Conservation (phyloP, 2,329 filamentous ascomycete genomes). For the Lecanicillium sp. region DNA sequence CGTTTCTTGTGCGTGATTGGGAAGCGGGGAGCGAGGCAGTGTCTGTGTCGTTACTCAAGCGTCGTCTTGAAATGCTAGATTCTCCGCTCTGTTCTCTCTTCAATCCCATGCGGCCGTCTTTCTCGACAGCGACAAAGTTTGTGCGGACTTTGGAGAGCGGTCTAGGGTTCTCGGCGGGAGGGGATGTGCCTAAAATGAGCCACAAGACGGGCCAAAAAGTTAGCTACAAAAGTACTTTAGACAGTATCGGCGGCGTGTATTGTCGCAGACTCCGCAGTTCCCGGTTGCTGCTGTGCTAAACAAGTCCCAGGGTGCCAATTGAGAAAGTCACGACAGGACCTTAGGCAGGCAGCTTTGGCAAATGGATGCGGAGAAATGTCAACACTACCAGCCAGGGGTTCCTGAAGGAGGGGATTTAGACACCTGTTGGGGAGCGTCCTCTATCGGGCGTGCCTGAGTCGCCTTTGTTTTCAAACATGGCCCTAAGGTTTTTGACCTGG, state of each 20-base stretch:
- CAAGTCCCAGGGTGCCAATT: too few relatives aligned
- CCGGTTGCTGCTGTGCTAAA: too few relatives aligned
- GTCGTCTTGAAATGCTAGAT: slow-evolving; percentile 27
- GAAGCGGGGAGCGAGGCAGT: slow-evolving; percentile 25
- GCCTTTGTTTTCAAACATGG: slow-evolving; percentile 71
- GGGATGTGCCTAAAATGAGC: slow-evolving; percentile 16
- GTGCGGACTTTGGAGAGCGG: slow-evolving; percentile 69
- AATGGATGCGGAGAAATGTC: too few relatives aligned
- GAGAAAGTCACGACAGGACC: too few relatives aligned
- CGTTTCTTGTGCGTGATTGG: slow-evolving; percentile 26
- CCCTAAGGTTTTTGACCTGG: slow-evolving; percentile 65
- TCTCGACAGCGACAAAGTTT: slow-evolving; percentile 66
- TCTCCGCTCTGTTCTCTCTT: slow-evolving; percentile 30
- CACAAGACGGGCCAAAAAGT: slow-evolving; percentile 8
- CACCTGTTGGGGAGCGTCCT: slow-evolving; percentile 55
- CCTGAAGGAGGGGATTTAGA: slow-evolving; percentile 21
- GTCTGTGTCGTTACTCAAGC: slow-evolving; percentile 27
- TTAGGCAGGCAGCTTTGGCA: too few relatives aligned
- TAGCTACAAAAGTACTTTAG: neutral
- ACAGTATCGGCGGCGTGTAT: neutral
- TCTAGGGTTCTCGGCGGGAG: slow-evolving; percentile 44
- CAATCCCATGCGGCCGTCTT: slow-evolving; percentile 49
- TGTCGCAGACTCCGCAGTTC: too few relatives aligned
- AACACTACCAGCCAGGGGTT: too few relatives aligned
- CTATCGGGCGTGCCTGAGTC: slow-evolving; percentile 57